phyloP scores from a whole-genome alignment of 495 filamentous ascomycete species.

The Podospora fimiseda region DNA sequence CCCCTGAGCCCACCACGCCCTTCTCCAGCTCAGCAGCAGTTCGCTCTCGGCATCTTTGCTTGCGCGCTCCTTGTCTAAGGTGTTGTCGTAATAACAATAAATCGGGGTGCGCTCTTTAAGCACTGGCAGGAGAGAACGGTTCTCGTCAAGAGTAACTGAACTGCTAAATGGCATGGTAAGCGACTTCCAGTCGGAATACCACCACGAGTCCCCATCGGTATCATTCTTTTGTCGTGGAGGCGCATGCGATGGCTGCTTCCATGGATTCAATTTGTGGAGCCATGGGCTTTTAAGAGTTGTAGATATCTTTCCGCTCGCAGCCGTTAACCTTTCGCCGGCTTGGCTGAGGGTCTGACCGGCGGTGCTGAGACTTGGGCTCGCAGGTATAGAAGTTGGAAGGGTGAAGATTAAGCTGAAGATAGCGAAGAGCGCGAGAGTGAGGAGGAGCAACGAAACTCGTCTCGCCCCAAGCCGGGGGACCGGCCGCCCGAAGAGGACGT shows the following conservation, averaged over 20 bases:
- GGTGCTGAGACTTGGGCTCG: constrained; percentile 29
- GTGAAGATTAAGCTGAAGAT: constrained; percentile 44
- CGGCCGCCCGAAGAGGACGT: constrained; percentile 39
- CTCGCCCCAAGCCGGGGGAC: constrained; percentile 38
- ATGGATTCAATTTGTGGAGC: constrained; percentile 46
- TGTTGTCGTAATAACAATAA: constrained; percentile 86
- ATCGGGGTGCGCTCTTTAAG: constrained; percentile 65
- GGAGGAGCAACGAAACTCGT: constrained; percentile 40
- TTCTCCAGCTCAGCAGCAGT: constrained; percentile 78
- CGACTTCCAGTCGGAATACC: constrained; percentile 89
- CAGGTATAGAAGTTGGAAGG: constrained; percentile 37
- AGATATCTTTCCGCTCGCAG: constrained; percentile 18
- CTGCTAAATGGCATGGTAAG: constrained; percentile 76
- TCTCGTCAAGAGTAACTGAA: constrained; percentile 76
- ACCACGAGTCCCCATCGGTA: constrained; percentile 68
- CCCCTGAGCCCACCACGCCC: constrained; percentile 91
- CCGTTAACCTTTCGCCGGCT: neutral
- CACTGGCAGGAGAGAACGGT: constrained; percentile 79
- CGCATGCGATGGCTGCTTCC: constrained; percentile 65
- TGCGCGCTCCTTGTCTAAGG: constrained; percentile 52
- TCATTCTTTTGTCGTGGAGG: constrained; percentile 70
- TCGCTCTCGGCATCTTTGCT: constrained; percentile 65
- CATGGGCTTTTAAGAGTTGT: constrained; percentile 40
- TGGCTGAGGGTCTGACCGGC: constrained; percentile 35
- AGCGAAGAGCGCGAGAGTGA: constrained; percentile 36